Conservation (phyloP, 768 basidiomycete genomes). For the Pulveroboletus ravenelii region DNA sequence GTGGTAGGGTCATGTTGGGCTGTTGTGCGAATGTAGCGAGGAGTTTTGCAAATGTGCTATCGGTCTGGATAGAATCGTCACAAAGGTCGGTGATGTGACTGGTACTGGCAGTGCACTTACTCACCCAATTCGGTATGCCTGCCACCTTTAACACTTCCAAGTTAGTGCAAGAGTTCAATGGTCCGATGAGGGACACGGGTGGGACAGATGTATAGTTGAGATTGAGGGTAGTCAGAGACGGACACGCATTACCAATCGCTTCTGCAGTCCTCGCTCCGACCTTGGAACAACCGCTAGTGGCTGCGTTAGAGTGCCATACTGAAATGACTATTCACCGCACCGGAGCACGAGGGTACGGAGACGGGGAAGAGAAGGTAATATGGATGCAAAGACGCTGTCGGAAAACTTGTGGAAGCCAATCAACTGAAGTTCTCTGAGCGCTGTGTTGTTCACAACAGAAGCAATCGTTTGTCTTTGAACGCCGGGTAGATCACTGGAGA, state of each 20-base stretch:
- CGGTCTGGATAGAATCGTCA: conserved; percentile 41
- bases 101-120: conserved; percentile 10
- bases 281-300: conserved; percentile 53
- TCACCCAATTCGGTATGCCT: conserved; percentile 57
- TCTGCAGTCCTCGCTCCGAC: conserved; percentile 47
- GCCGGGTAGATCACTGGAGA: conserved; percentile 48
- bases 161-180: conserved; percentile 34
- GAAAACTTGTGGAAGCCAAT: conserved; percentile 48
- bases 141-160: conserved; percentile 60
- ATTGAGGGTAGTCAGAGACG: conserved; percentile 44
- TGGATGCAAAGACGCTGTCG: conserved; percentile 48
- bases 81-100: neutral
- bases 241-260: conserved; percentile 40
- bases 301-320: conserved; percentile 12
- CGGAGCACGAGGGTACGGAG: conserved; percentile 50
- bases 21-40: conserved; percentile 20
- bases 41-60: conserved; percentile 48
- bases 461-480: conserved; percentile 47
- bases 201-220: conserved; percentile 57
- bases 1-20: conserved; percentile 31
- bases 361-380: conserved; percentile 41
- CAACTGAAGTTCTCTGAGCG: conserved; percentile 46
- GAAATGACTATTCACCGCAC: conserved; percentile 33
- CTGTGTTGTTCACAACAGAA: conserved; percentile 32
- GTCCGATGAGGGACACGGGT: conserved; percentile 42